Percentiles rank a stretch among this genome's conserved stretches.
These are phyloP conservation scores for Bauhinia variegata DNA, from an alignment of 306 rosid species.

Conservation along the genomic window DNA sequence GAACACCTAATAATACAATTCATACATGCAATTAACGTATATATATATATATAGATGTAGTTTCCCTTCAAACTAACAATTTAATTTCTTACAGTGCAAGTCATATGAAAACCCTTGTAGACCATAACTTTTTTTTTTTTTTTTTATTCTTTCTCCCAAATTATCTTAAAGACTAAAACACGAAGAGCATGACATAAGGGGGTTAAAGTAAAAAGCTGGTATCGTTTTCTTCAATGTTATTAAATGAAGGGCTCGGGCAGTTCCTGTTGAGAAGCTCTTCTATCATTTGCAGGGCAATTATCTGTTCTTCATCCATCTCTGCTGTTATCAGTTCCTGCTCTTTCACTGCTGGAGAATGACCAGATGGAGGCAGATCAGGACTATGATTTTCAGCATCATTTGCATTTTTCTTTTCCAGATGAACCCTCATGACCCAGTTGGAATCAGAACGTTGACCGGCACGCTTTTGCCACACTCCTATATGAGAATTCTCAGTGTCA, in stretches of 20 bases:
- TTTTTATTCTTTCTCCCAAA: conserved; percentile 7
- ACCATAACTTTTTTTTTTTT: conserved; percentile 12
- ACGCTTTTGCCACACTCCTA: conserved; percentile 91
- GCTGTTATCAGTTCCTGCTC: conserved; percentile 27
- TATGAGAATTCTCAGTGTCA: conserved; percentile 79
- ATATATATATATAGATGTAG: too few relatives aligned
- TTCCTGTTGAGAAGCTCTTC: conserved; percentile 83
- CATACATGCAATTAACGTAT: too few relatives aligned
- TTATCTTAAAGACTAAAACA: conserved; percentile 25
- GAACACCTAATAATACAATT: too few relatives aligned
- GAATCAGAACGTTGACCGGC: conserved; percentile 71
- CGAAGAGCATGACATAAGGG: background rate
- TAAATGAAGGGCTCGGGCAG: conserved; percentile 51
- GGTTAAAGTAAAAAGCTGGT: conserved; percentile 38
- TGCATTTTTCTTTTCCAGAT: conserved; percentile 49
- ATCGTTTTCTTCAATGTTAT: conserved; percentile 34
- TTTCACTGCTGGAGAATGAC: background rate
- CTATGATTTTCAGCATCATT: background rate
- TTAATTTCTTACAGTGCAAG: too few relatives aligned
- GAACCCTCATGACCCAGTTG: conserved; percentile 79
- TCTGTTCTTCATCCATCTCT: conserved; percentile 64
- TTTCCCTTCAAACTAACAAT: too few relatives aligned
- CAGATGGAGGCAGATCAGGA: background rate
- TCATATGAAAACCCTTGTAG: conserved; percentile 9
- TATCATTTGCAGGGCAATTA: conserved; percentile 86